Percentiles rank a stretch among this genome's conserved stretches.
Evolutionary conservation across 257 asterid genomes (phyloP).

Genomic region (Solanum pimpinellifolium): DNA sequence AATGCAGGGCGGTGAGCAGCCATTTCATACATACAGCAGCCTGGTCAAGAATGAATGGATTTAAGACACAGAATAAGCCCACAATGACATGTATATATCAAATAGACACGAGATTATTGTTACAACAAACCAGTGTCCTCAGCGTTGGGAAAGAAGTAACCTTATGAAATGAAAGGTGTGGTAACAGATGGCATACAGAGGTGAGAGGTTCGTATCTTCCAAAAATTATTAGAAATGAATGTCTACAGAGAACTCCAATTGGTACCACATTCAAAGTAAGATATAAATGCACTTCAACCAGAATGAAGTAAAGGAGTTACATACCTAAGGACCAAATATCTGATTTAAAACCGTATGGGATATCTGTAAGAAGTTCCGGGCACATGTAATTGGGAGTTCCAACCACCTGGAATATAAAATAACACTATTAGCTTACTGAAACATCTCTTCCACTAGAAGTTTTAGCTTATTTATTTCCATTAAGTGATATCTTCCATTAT

Average conservation of each 20-base stretch:
- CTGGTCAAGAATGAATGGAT: slow-evolving; percentile 20
- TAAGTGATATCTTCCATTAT: not conserved
- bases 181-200: not conserved
- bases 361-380: slow-evolving; percentile 97
- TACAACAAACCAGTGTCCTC: not conserved
- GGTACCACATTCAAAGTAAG: not conserved
- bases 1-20: slow-evolving; percentile 99
- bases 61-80: not conserved
- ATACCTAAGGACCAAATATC: slow-evolving; percentile 99
- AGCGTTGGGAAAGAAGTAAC: not conserved
- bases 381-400: slow-evolving; percentile 99
- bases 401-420: slow-evolving; percentile 52
- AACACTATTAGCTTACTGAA: not conserved
- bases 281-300: not conserved
- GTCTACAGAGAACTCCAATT: not conserved
- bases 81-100: not conserved
- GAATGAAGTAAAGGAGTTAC: not conserved
- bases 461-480: not conserved
- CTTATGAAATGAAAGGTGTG: not conserved
- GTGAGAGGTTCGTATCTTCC: not conserved
- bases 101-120: not conserved
- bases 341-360: slow-evolving; percentile 94
- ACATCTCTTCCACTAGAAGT: not conserved
- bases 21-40: slow-evolving; percentile 98
- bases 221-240: not conserved